Evolutionary conservation across 495 filamentous ascomycete genomes (phyloP), one percentile per base, ranked within the genome.

Genomic region (Hypoxylon cercidicola): DNA sequence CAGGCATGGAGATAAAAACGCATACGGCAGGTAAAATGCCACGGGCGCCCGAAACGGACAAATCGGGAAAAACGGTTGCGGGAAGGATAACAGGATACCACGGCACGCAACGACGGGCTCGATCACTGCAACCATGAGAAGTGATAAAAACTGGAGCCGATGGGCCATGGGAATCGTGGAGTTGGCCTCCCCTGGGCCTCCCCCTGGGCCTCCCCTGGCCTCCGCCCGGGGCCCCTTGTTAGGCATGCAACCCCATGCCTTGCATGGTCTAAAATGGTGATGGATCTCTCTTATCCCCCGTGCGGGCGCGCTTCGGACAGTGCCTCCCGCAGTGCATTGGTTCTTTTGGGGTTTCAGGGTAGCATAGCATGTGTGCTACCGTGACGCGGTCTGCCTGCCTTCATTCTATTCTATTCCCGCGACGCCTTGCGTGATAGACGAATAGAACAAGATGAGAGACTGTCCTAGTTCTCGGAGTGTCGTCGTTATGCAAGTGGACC

Each of bases 241-340:
- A 25, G 23, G 23, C 23, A 25, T 44, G 48, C 53, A 64, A 55
- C 16, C 64, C 64, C 53, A 68, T 59, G 65, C 65, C 65, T 68
- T 68, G 60, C 65, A 68, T 68, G 64, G 59, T 46, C 32, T 48
- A 39, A 39, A 25, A 25, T 25, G 23, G 23, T 25, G 2, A 62
- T 58, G 58, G 57, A 67, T 62, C 64, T 66, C 34, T 46, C 44
- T 52, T 21, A 50, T 48, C 23, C 23, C 23, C 23, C 23, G 23
- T 40, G 46, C 61, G 47, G 60, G 55, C 52, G 61, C 66, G 66
- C 66, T 64, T 65, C 66, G 66, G 66, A 65, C 66, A 69, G 66
- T 69, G 66, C 66, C 66, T 69, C 66, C 66, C 66, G 66, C 66
- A 61, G 28, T 69, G 65, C 65, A 69, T 58, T 49, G 59, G 59